Evolutionary conservation across 1,139 yeast species (phyloP), one percentile per base, ranked within the genome.

Genomic region (Pichia kudriavzevii): DNA sequence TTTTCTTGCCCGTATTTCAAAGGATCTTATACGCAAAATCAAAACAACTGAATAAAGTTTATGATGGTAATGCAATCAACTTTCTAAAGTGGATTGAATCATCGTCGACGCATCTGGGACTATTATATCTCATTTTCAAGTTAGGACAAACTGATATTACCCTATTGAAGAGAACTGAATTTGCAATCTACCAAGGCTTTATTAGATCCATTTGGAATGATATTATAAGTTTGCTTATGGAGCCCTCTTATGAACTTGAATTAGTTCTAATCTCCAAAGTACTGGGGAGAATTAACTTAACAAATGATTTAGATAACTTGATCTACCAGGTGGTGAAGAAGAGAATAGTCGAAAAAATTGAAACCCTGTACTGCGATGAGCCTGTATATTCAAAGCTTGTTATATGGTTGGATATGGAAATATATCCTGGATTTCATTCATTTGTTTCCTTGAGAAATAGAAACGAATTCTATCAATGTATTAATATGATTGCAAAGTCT

Each of bases 281-380:
- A 4, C 28, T 51, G 5, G 36, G 31, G 22, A 40, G 38, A 9
- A 40, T 49, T 4, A 42, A 44, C 13, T 35, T 69, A 35, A 49
- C 44, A 2, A 60, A 62, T 26, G 61, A 61, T 22, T 43, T 67
- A 22, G 60, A 64, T 39, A 55, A 58, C 31, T 49, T 67, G 5
- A 52, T 75, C 3, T 59, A 74, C 8, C 58, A 63, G 28, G 46
- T 68, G 4, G 58, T 75, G 2, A 62, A 69, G 10, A 48, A 49
- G 3, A 64, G 64, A 38, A 68, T 76, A 22, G 73, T 76, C 75
- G 49, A 63, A 37, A 52, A 48, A 24, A 29, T 40, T 5, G 24
- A 35, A 8, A 15, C 12, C 10, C 17, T 26, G 15, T 40, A 35
- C 20, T 13, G 13, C n/a, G 25, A 30, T 8, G 27, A 6, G 11